These are phyloP conservation scores for Panus rudis DNA, from an alignment of 768 basidiomycete genomes.

Conservation along the genomic window DNA sequence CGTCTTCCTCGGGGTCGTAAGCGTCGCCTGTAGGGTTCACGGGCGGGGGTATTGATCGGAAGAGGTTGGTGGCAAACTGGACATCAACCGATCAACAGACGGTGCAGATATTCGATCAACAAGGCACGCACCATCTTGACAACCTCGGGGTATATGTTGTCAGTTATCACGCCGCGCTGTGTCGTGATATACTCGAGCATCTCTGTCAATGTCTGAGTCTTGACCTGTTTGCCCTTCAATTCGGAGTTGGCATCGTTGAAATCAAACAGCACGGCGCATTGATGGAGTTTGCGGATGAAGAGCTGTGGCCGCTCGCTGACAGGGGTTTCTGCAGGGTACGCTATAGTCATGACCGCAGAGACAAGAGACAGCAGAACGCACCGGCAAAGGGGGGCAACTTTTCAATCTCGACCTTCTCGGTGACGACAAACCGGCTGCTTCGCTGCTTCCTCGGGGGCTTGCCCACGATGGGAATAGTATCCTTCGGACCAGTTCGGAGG, in stretches of 20 bases:
- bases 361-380: conserved; percentile 29
- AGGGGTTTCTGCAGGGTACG: conserved; percentile 62
- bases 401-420: conserved; percentile 95
- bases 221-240: conserved; percentile 96
- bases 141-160: conserved; percentile 97
- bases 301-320: conserved; percentile 82
- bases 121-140: conserved; percentile 88
- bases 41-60: conserved; percentile 98
- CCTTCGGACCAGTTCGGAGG: conserved; percentile 80
- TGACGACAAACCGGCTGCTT: conserved; percentile 93
- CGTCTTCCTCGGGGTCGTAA: conserved; percentile 99
- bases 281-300: conserved; percentile 91
- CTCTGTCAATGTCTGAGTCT: conserved; percentile 95
- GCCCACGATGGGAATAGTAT: conserved; percentile 93
- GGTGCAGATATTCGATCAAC: conserved; percentile 2
- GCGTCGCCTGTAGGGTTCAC: conserved; percentile 98
- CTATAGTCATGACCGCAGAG: conserved; percentile 10
- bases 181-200: conserved; percentile 99
- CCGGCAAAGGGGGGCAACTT: conserved; percentile 86
- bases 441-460: conserved; percentile 97
- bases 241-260: conserved; percentile 97
- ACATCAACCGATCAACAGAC: too few species aligned
- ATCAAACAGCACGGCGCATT: conserved; percentile 96
- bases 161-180: conserved; percentile 92
- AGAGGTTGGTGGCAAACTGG: conserved; percentile 96